Percentiles rank a stretch among this genome's conserved stretches.
Conservation (phyloP, 345 rosid genomes). For the Draba incana region DNA sequence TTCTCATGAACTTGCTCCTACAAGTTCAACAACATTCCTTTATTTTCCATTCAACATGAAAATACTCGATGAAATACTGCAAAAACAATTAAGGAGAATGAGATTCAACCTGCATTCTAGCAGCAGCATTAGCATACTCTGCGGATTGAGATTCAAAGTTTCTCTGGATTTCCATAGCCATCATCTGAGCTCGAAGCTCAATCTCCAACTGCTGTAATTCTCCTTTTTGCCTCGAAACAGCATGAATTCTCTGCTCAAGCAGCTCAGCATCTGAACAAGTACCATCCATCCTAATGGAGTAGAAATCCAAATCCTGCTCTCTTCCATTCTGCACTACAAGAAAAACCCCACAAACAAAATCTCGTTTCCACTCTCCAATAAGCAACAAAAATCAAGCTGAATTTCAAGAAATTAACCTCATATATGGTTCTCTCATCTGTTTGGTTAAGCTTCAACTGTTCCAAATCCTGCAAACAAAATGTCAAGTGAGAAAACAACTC, state of each 20-base stretch:
- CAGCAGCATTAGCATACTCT: conserved; percentile 66
- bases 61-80: not conserved
- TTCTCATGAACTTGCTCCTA: conserved; percentile 84
- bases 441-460: conserved; percentile 62
- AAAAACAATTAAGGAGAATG: conserved; percentile 8
- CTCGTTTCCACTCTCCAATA: conserved; percentile 1
- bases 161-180: conserved; percentile 63
- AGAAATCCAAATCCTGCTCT: conserved; percentile 63
- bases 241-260: conserved; percentile 64
- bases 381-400: not conserved
- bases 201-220: conserved; percentile 78
- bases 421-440: conserved; percentile 79
- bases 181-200: conserved; percentile 75
- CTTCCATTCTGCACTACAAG: conserved; percentile 80
- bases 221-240: conserved; percentile 65
- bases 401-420: conserved; percentile 57
- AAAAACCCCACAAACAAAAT: conserved; percentile 39
- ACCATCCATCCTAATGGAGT: conserved; percentile 62
- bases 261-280: conserved; percentile 51
- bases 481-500: not conserved
- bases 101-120: conserved; percentile 66
- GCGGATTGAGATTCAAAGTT: conserved; percentile 61
- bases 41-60: conserved; percentile 12
- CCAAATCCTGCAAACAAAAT: conserved; percentile 54
- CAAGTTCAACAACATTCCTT: conserved; percentile 19